Conservation (phyloP, 495 filamentous ascomycete genomes). For the Tuber indicum region DNA sequence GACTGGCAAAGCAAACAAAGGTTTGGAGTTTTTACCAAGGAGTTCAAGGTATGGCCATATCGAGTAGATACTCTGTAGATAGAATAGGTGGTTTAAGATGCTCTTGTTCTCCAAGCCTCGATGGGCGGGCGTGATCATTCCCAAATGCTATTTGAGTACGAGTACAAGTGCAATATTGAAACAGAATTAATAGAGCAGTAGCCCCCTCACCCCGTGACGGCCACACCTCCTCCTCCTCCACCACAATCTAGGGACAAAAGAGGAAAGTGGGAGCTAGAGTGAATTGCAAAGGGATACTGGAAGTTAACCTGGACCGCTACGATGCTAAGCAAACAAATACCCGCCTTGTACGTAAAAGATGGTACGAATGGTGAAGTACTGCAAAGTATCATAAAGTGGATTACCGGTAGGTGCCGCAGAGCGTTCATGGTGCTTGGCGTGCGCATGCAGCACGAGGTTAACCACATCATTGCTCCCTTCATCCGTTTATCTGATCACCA, state of each 20-base stretch:
- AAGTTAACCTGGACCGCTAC: neutral
- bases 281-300: neutral
- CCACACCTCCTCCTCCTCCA: conserved; percentile 4
- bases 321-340: neutral
- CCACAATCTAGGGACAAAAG: neutral
- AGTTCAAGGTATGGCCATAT: neutral
- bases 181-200: neutral
- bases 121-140: neutral
- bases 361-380: neutral
- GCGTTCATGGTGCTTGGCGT: neutral
- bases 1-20: neutral
- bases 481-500: neutral
- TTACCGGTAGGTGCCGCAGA: too few species aligned
- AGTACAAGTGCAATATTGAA: neutral
- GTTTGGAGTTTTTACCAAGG: neutral
- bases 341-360: neutral
- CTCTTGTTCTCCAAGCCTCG: neutral
- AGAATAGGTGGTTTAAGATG: neutral
- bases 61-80: neutral
- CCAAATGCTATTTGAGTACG: neutral
- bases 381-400: neutral
- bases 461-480: neutral
- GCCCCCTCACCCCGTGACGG: neutral
- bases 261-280: neutral
- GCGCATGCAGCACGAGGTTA: neutral